A percentile compares a stretch with the other conserved stretches of the same genome.
phyloP scores from a whole-genome alignment of 306 rosid genomes.

The Trichosanthes cucumerina region DNA sequence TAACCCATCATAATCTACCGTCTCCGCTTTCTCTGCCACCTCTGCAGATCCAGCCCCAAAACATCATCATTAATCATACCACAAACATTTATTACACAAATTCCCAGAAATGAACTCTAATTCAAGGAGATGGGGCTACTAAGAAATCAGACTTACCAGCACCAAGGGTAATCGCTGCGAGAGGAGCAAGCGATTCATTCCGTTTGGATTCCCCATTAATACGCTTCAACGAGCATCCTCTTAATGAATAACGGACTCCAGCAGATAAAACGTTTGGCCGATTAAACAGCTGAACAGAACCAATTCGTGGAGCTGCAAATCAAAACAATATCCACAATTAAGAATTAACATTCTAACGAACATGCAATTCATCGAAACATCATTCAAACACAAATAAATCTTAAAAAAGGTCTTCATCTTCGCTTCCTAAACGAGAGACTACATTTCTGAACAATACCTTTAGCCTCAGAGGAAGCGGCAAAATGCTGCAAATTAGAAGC shows the following conservation, averaged over 20 bases:
- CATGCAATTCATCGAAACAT: not conserved
- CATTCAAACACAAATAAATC: not conserved
- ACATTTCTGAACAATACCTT: conserved; percentile 27
- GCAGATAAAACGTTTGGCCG: conserved; percentile 15
- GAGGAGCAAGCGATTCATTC: conserved; percentile 35
- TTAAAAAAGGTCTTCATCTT: not conserved
- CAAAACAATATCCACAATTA: not conserved
- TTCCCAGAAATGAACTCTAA: not conserved
- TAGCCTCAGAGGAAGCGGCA: conserved; percentile 27
- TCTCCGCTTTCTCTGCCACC: conserved; percentile 39
- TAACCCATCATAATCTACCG: conserved; percentile 31
- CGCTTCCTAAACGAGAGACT: no score
- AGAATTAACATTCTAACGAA: not conserved
- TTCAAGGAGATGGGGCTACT: not conserved
- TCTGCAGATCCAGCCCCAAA: conserved; percentile 32
- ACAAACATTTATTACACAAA: not conserved
- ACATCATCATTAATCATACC: not conserved
- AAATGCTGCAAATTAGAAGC: conserved; percentile 24
- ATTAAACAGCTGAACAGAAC: conserved; percentile 26
- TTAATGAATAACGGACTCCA: conserved; percentile 20
- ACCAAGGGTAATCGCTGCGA: conserved; percentile 33
- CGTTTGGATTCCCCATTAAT: conserved; percentile 38
- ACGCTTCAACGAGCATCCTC: conserved; percentile 30
- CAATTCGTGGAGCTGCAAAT: conserved; percentile 44
- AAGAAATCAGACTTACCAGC: conserved; percentile 24